Base-by-base conservation (phyloP, 108 stramenopile species). In the Pseudonitzschia pungens region DNA sequence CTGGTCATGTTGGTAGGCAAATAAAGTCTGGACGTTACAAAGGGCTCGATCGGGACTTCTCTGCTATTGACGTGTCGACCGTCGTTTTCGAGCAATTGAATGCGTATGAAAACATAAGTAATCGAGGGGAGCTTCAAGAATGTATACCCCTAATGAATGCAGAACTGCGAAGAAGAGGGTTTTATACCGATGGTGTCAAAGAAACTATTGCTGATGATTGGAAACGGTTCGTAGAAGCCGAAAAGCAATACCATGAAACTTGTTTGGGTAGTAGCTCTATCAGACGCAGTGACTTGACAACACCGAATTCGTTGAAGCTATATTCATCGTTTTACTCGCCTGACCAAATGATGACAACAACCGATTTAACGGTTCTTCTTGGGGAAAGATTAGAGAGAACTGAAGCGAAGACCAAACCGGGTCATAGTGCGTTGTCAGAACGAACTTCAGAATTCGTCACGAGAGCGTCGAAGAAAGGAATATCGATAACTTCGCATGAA, bases 41-140 rank as follows among this genome's bases (percentile, higher is more conserved):
- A 48, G 92, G 92, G 0, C 79, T 96, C 32, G 58, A 77, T 40
- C 83, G 92, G 45, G 82, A 84, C 36, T 82, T 81, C 50, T 90
- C 90, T 50, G 95, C 95, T 29, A 83, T 92, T 36, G 83, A 85
- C n/a, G 88, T 96, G 44, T 79, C 88, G 7, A 89, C 95, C 1
- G 79, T 84, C 29, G 77, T 96, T 45, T 81, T 88, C 55, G 92
- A 89, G 60, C 87, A 92, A 62, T 85, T 87, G 62, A 89, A 91
- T 73, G 85, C 83, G 60, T 77, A 86, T 26, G 88, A 89, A 63
- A 86, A 68, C 69, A 84, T 81, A 75, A 77, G 78, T 54, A 71
- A 53, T 12, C 40, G 84, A 65, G 68, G 71, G 42, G 69, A 81
- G 66, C 48, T 80, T 54, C 60, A 76, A 10, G 71, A 80, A 70